Base-by-base conservation (phyloP, 2,329 filamentous ascomycete species). In the Phaeosphaeriaceae sp. region DNA sequence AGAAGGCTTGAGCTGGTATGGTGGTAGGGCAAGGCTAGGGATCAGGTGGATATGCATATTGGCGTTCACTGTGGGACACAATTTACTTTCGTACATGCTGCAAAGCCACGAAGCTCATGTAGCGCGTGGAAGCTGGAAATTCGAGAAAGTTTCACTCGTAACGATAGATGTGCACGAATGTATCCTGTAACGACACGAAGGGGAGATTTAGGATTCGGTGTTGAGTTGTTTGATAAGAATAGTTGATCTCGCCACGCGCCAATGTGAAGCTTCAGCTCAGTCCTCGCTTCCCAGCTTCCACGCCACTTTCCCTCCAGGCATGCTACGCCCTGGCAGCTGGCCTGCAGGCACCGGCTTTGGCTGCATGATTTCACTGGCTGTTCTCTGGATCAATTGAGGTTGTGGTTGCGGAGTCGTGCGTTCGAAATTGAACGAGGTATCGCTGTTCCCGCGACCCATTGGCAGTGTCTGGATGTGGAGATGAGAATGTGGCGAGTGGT, bases 1-100 rank as follows among this genome's bases (percentile, higher is more conserved):
- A 94, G 80, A 85, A 85, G 77, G 69, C 69, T 56, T 71, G 59
- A 52, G 48, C 13, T 51, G 17, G 22, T 35, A 8, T 17, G n/a
- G 26, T 43, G 23, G 40, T 10, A 30, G 24, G n/a, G 46, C 2
- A 23, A 10, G 48, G 28, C n/a, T 8, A 35, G 22, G 15, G 23
- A 15, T 24, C 24, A 30, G 43, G 23, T 17, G 42, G 19, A 11
- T 13, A 54, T 54, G 52, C 52, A 48, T 54, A 48, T 48, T 43
- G 52, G 52, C 52, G 52, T 54, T 54, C 26, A 54, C 26, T n/a
- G 35, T 35, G 35, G 43, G 50, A 43, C 26, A 32, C 13, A 9
- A 7, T 19, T 54, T 48, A 19, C 26, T 30, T 40, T 21, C 6
- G 28, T 23, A 46, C 24, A 32, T 15, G 28, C 17, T 22, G 26